These are phyloP conservation scores for Yamadazyma siamensis DNA, from an alignment of 1,139 yeast genomes.

Conservation along the genomic window DNA sequence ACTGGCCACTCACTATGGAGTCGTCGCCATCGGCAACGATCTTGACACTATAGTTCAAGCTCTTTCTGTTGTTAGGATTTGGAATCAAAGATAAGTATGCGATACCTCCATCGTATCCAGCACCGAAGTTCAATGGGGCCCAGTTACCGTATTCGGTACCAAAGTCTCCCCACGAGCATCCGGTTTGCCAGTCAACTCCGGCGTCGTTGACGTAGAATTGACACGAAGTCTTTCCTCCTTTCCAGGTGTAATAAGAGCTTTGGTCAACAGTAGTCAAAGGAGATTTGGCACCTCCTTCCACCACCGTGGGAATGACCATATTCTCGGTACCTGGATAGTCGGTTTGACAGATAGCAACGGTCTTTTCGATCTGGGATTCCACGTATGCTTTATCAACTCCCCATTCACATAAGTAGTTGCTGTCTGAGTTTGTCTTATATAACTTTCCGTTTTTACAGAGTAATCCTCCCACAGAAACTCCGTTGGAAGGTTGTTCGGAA, in stretches of 20 bases:
- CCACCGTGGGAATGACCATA: constrained; percentile 78
- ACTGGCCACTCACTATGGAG: constrained; percentile 54
- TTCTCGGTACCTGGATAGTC: constrained; percentile 89
- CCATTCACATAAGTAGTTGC: constrained; percentile 73
- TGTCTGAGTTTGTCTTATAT: constrained; percentile 60
- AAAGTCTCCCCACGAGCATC: constrained; percentile 71
- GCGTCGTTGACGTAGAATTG: constrained; percentile 82
- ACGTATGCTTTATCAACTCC: constrained; percentile 63
- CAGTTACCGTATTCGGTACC: constrained; percentile 75
- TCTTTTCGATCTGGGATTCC: constrained; percentile 49
- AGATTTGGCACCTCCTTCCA: constrained; percentile 52
- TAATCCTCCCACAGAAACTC: constrained; percentile 80
- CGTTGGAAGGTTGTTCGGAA: constrained; percentile 62
- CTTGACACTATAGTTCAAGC: constrained; percentile 67
- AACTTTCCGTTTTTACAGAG: constrained; percentile 65
- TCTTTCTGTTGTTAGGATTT: constrained; percentile 66
- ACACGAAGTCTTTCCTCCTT: constrained; percentile 64
- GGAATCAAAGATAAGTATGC: constrained; percentile 77
- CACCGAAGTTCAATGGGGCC: constrained; percentile 80
- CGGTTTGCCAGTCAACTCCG: constrained; percentile 69
- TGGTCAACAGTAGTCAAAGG: constrained; percentile 67
- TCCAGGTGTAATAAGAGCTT: constrained; percentile 61
- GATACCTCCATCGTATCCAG: constrained; percentile 61
- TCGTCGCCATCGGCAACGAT: constrained; percentile 57
- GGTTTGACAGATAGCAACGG: constrained; percentile 78